These are phyloP conservation scores for Clavariopsis aquatica DNA, from an alignment of 495 filamentous ascomycete species.

Conservation along the genomic window DNA sequence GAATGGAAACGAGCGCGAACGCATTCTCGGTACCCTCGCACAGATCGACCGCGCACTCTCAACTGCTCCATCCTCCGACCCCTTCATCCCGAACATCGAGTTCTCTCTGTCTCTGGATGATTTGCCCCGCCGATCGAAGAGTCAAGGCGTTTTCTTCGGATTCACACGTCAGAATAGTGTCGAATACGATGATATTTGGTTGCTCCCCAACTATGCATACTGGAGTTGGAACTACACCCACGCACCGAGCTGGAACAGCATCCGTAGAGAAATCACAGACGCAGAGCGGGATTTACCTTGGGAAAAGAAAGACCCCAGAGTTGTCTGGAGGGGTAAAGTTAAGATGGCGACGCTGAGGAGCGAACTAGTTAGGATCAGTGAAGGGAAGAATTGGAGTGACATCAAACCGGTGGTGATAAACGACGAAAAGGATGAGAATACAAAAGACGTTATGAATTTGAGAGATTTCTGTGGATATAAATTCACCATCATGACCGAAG, in stretches of 20 bases:
- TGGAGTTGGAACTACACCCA: conserved; percentile 35
- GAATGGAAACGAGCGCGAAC: conserved; percentile 32
- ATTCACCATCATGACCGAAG: conserved; percentile 62
- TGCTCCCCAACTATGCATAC: conserved; percentile 34
- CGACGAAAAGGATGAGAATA: conserved; percentile 26
- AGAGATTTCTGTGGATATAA: conserved; percentile 51
- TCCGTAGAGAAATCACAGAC: conserved; percentile 19
- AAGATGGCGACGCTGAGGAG: conserved; percentile 51
- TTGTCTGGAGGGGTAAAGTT: conserved; percentile 28
- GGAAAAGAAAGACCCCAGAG: conserved; percentile 18
- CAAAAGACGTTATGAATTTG: conserved; percentile 49
- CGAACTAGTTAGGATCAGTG: conserved; percentile 46
- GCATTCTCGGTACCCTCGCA: conserved; percentile 29
- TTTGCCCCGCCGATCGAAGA: conserved; percentile 22
- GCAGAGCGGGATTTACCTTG: conserved; percentile 7
- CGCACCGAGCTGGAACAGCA: conserved; percentile 32
- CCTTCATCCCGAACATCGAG: conserved; percentile 25
- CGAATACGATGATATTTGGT: conserved; percentile 27
- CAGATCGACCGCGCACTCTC: conserved; percentile 24
- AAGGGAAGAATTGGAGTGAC: conserved; percentile 52
- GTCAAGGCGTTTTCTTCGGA: conserved; percentile 15
- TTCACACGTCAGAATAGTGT: conserved; percentile 15
- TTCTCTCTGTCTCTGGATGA: conserved; percentile 29
- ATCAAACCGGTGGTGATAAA: conserved; percentile 48
- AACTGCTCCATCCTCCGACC: conserved; percentile 21